A percentile compares a stretch with the other conserved stretches of the same genome.
Conservation (phyloP, 768 basidiomycete genomes). For the Paxillus ammoniavirescens region DNA sequence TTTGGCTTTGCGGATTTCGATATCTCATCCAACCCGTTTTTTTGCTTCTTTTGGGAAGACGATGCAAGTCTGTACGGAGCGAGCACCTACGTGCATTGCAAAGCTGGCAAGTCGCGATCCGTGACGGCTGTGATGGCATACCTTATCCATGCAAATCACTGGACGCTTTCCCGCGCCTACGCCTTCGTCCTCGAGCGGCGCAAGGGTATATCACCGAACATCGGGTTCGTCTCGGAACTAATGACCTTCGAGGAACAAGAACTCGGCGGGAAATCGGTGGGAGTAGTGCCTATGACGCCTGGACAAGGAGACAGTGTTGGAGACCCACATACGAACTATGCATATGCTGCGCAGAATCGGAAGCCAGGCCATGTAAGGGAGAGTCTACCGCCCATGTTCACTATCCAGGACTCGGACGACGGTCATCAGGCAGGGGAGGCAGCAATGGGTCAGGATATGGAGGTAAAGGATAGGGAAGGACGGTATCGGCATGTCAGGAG, state of each 20-base stretch:
- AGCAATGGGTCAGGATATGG: conserved; percentile 74
- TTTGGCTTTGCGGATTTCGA: conserved; percentile 4
- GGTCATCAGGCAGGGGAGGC: conserved; percentile 28
- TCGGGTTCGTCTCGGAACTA: conserved; percentile 95
- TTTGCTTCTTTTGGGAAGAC: conserved; percentile 45
- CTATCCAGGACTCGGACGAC: conserved; percentile 27
- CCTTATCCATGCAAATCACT: conserved; percentile 95
- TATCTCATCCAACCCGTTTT: conserved; percentile 1
- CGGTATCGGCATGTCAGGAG: conserved; percentile 84
- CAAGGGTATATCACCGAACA: conserved; percentile 94
- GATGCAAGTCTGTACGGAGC: conserved; percentile 88
- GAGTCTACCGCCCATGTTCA: conserved; percentile 46
- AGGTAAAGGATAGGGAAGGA: conserved; percentile 83
- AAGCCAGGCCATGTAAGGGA: conserved; percentile 70
- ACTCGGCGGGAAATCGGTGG: conserved; percentile 56
- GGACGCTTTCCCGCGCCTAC: conserved; percentile 92
- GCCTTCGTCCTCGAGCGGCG: conserved; percentile 88
- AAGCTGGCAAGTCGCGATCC: conserved; percentile 92
- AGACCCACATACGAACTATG: conserved; percentile 37
- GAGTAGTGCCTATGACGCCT: conserved; percentile 16
- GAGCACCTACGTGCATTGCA: conserved; percentile 94
- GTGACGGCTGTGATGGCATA: conserved; percentile 97
- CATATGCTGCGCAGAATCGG: conserved; percentile 45
- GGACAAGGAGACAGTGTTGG: conserved; percentile 19
- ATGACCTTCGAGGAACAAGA: conserved; percentile 96